Percentiles rank a stretch among this genome's conserved stretches.
These are phyloP conservation scores for Agarophyton chilense DNA, from an alignment of 23 red algal genomes.

Conservation along the genomic window DNA sequence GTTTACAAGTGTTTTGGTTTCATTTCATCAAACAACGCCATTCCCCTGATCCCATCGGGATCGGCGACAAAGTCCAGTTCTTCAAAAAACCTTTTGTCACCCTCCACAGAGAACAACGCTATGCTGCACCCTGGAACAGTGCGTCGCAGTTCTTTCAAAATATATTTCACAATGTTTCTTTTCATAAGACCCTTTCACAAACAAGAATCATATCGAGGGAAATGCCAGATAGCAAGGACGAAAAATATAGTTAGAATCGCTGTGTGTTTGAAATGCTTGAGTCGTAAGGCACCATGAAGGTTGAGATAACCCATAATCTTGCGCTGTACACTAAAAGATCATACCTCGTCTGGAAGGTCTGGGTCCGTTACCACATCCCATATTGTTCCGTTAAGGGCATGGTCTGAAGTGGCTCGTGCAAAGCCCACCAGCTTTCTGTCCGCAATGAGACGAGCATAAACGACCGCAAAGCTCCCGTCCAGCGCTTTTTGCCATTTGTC, in stretches of 20 bases:
- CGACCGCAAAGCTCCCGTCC: slow-evolving; percentile 68
- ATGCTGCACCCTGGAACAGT: slow-evolving; percentile 75
- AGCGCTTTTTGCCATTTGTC: slow-evolving; percentile 76
- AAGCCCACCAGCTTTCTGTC: slow-evolving; percentile 77
- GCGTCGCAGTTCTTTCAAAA: slow-evolving; percentile 75
- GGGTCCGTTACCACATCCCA: slow-evolving; percentile 88
- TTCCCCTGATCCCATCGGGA: slow-evolving; percentile 75
- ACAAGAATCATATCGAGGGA: neutral
- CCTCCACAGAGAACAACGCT: slow-evolving; percentile 62
- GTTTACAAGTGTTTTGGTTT: slow-evolving; percentile 20
- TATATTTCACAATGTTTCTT: slow-evolving; percentile 79
- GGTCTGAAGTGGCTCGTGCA: slow-evolving; percentile 82
- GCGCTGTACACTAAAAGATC: too few species aligned
- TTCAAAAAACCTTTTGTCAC: slow-evolving; percentile 72
- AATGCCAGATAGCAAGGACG: neutral
- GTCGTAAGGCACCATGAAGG: neutral
- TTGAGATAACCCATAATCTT: too few species aligned
- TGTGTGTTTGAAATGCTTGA: neutral
- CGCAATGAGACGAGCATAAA: slow-evolving; percentile 71
- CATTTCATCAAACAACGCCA: slow-evolving; percentile 63
- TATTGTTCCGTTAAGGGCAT: slow-evolving; percentile 80
- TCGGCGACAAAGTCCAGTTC: slow-evolving; percentile 79
- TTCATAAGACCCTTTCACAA: slow-evolving; percentile 60
- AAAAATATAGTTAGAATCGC: neutral
- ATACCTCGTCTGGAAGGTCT: slow-evolving; percentile 78